phyloP scores from a whole-genome alignment of 2,329 filamentous ascomycete species.

The Hypoxylon sp. region DNA sequence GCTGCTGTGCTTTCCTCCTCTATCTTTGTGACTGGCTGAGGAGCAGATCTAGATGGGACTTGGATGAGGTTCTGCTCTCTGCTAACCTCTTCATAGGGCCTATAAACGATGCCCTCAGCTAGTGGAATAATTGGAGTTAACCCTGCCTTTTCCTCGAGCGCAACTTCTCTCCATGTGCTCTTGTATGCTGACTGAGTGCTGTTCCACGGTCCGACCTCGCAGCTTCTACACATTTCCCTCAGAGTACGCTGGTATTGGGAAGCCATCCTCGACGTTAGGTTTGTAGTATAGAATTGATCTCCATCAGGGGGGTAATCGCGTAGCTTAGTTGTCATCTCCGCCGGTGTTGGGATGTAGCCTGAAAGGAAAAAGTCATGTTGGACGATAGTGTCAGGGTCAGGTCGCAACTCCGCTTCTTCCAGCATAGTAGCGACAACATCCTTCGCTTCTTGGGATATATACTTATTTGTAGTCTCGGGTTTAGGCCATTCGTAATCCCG shows the following conservation, averaged over 20 bases:
- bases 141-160: conserved; percentile 76
- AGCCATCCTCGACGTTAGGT: conserved; percentile 62
- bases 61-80: conserved; percentile 65
- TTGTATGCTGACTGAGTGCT: conserved; percentile 64
- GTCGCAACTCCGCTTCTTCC: conserved; percentile 80
- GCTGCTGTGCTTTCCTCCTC: conserved; percentile 56
- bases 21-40: conserved; percentile 52
- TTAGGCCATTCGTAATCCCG: conserved; percentile 86
- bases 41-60: conserved; percentile 52
- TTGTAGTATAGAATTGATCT: conserved; percentile 70
- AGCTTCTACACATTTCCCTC: conserved; percentile 70
- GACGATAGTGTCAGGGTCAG: conserved; percentile 82
- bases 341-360: conserved; percentile 77
- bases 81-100: conserved; percentile 73
- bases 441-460: conserved; percentile 81
- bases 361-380: conserved; percentile 84
- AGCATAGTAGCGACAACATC: conserved; percentile 83
- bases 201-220: conserved; percentile 71
- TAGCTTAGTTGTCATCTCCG: conserved; percentile 71
- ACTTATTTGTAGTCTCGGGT: conserved; percentile 74
- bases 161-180: conserved; percentile 76
- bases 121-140: conserved; percentile 75
- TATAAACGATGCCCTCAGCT: conserved; percentile 73
- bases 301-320: conserved; percentile 70
- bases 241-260: conserved; percentile 66